These are phyloP conservation scores for Leptographium lundbergii DNA, from an alignment of 2,329 filamentous ascomycete genomes.

Conservation along the genomic window DNA sequence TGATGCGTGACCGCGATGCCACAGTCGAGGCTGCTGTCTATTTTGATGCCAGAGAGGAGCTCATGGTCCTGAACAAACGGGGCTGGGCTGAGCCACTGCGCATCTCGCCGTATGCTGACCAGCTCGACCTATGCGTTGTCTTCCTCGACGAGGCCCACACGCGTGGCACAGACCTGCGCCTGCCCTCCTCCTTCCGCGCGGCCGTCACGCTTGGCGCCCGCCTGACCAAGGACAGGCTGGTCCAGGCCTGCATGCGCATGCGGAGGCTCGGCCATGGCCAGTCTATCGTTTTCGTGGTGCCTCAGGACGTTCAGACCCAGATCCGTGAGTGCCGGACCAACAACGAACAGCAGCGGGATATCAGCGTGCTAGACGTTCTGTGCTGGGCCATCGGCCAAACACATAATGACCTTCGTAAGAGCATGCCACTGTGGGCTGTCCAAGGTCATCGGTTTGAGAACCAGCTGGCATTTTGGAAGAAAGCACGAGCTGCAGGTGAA, in stretches of 20 bases:
- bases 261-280: slow-evolving; percentile 55
- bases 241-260: slow-evolving; percentile 62
- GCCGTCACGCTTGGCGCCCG: slow-evolving; percentile 53
- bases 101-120: slow-evolving; percentile 43
- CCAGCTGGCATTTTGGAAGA: slow-evolving; percentile 12
- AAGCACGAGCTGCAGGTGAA: too few species aligned
- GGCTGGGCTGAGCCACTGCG: slow-evolving; percentile 32
- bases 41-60: slow-evolving; percentile 41
- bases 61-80: slow-evolving; percentile 38
- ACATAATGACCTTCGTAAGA: slow-evolving; percentile 31
- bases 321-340: slow-evolving; percentile 26
- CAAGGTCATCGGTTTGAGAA: slow-evolving; percentile 37
- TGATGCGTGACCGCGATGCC: too few species aligned
- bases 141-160: slow-evolving; percentile 63
- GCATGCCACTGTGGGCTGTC: slow-evolving; percentile 45
- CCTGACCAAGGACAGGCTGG: slow-evolving; percentile 55
- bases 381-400: slow-evolving; percentile 48
- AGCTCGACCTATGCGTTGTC: slow-evolving; percentile 47
- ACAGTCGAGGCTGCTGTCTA: slow-evolving; percentile 37
- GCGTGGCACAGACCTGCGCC: slow-evolving; percentile 52
- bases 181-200: slow-evolving; percentile 46
- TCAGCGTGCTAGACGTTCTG: slow-evolving; percentile 39
- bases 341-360: slow-evolving; percentile 29
- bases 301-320: slow-evolving; percentile 24
- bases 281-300: slow-evolving; percentile 47